Evolutionary conservation across 441 rosid genomes (phyloP), one percentile per base, ranked within the genome.

Genomic region (Daphne laureola): DNA sequence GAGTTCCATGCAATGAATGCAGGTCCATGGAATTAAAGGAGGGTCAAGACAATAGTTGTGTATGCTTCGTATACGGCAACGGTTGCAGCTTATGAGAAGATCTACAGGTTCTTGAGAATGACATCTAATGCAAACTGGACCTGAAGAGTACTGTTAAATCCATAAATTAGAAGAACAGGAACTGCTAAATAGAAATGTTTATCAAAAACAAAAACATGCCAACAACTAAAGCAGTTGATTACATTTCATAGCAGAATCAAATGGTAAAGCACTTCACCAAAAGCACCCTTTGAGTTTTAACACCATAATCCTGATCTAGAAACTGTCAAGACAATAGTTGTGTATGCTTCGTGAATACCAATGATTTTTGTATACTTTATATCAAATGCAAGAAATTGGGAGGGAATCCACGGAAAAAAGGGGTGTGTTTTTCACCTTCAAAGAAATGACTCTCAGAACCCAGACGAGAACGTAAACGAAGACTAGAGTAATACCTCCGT

Each of bases 11-110:
- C 99, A 93, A 55, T 76, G 95, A 57, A 49, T 64, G 75, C 97
- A 93, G 7, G 83, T 85, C 97, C 99, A 93, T 44, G 97, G 97
- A 25, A 74, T 54, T 58, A 84, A 41, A 40, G 76, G 83, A 61
- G 97, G 96, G 68, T 93, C 97, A 62, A 93, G 75, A 61, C 96
- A 90, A 71, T 90, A 85, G 23, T 79, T 67, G 73, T 90, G 96
- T 18, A 93, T 82, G 44, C 82, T 69, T 52, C 79, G 73, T 50
- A 58, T 55, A 52, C 67, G 77, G 75, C 99, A 90, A 21, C 76
- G 59, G 49, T 83, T 81, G 58, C 97, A 93, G 51, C 66, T 72
- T 40, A 87, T 50, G 7, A 93, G 81, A 59, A 87, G 88, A 27
- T 93, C 99, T 63, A 69, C 87, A 0, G 97, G 97, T 61, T 93